Percentiles rank a stretch among this genome's conserved stretches.
phyloP scores from a whole-genome alignment of 2,329 filamentous ascomycete species.

The Annulohypoxylon truncatum region DNA sequence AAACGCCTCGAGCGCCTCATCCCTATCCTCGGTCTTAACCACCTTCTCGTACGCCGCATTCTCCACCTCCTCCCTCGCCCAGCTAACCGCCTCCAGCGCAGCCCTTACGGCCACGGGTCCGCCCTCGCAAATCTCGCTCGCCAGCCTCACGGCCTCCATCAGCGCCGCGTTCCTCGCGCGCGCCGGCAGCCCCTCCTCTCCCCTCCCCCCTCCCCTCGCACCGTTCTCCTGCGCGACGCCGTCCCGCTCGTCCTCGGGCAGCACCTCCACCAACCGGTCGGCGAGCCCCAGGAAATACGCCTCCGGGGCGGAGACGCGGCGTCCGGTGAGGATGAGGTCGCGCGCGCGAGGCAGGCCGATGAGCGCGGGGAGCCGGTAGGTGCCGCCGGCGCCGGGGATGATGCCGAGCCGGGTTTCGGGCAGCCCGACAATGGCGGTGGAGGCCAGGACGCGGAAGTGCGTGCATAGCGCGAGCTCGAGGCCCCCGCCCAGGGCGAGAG shows the following conservation, averaged over 20 bases:
- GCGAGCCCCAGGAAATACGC: conserved; percentile 92
- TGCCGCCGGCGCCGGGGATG: conserved; percentile 93
- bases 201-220: conserved; percentile 39
- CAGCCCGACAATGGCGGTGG: conserved; percentile 80
- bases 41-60: conserved; percentile 88
- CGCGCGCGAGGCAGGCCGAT: conserved; percentile 85
- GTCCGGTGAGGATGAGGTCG: conserved; percentile 89
- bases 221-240: conserved; percentile 54
- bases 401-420: conserved; percentile 95
- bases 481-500: conserved; percentile 88
- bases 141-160: conserved; percentile 80
- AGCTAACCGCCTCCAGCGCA: conserved; percentile 80
- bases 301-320: conserved; percentile 84
- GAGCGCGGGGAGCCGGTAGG: conserved; percentile 83
- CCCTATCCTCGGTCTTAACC: conserved; percentile 83
- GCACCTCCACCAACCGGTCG: conserved; percentile 87
- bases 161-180: conserved; percentile 75
- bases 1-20: conserved; percentile 91
- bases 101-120: conserved; percentile 85
- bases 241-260: conserved; percentile 64
- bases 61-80: conserved; percentile 81
- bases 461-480: conserved; percentile 92
- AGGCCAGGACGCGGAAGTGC: conserved; percentile 87
- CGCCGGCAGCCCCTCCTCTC: conserved; percentile 59
- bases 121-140: conserved; percentile 87